Conservation (phyloP, 441 rosid species). For the Sinapis alba region DNA sequence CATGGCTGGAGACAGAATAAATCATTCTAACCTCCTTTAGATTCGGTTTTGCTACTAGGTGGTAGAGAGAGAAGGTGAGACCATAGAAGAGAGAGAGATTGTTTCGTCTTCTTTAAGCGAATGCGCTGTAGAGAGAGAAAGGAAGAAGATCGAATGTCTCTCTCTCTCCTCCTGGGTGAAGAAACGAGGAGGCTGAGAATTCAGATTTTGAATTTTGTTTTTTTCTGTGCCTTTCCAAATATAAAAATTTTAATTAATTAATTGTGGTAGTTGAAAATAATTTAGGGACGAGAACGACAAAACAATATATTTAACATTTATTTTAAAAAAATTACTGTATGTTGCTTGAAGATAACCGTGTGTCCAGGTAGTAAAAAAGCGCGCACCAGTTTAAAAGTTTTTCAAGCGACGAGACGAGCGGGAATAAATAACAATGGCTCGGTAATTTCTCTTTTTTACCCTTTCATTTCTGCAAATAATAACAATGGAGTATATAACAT, state of each 20-base stretch:
- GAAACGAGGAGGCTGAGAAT: slow-evolving; percentile 36
- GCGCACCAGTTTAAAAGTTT: background rate
- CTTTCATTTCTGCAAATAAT: background rate
- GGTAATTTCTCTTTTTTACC: slow-evolving; percentile 6
- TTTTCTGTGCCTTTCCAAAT: slow-evolving; percentile 16
- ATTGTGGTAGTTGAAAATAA: slow-evolving; percentile 36
- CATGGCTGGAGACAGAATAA: slow-evolving; percentile 69
- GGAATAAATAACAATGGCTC: slow-evolving; percentile 33
- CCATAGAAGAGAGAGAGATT: slow-evolving; percentile 17
- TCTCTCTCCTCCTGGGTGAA: slow-evolving; percentile 22
- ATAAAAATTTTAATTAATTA: background rate
- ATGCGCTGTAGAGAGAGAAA: slow-evolving; percentile 22
- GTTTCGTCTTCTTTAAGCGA: slow-evolving; percentile 43
- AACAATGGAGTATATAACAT: background rate
- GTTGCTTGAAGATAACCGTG: slow-evolving; percentile 6
- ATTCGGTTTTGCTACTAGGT: background rate
- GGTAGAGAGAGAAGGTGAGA: slow-evolving; percentile 28
- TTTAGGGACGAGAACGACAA: slow-evolving; percentile 17
- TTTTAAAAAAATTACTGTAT: slow-evolving; percentile 10
- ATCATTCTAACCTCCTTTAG: slow-evolving; percentile 16
- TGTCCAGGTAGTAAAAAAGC: background rate
- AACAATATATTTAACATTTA: background rate
- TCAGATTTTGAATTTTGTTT: slow-evolving; percentile 39
- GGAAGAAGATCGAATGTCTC: slow-evolving; percentile 14
- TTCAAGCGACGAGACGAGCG: slow-evolving; percentile 40